Evolutionary conservation across 345 rosid genomes (phyloP), one percentile per base, ranked within the genome.

Genomic region (Syzygium grande): DNA sequence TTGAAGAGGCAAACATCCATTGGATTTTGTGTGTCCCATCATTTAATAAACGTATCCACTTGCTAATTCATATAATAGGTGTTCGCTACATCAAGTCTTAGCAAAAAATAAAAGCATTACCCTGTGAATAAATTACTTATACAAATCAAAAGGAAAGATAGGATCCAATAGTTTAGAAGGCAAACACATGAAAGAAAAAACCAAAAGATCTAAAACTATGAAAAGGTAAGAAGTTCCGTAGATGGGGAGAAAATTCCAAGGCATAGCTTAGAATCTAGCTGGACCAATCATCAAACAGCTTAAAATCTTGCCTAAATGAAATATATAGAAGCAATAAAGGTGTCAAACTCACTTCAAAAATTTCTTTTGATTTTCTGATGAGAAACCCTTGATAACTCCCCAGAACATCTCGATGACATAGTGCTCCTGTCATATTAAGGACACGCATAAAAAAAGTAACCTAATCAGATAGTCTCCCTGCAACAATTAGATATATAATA

Each of bases 331-430:
- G 79, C 41, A 12, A 54, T 21, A 9, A 77, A 27, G 49, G 23
- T 54, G 87, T 85, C 16, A 54, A 51, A 90, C 97, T 92, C 89
- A 97, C 99, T 98, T 98, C 93, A 98, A 92, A 91, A 98, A 93
- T 85, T 95, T 98, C 95, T 97, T 97, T 87, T 95, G 97, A 89
- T 96, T 94, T 89, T 95, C 98, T 84, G 91, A 86, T 22, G 99
- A 93, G 94, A 98, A 95, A 91, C 97, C 93, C 94, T 97, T 97
- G 89, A 98, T 86, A 89, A 96, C 96, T 91, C 94, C 98, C 99
- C 99, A 98, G 89, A 98, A 96, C 95, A 97, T 95, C 90, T 96
- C 96, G n/a, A 98, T 92, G 90, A 98, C 99, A 93, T 93, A 93
- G 92, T 98, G 99, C 89, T 95, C 98, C 99, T 98, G 97, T 84